These are phyloP conservation scores for Ambispora gerdemannii DNA, from an alignment of 192 early-diverging fungal genomes.

Conservation along the genomic window DNA sequence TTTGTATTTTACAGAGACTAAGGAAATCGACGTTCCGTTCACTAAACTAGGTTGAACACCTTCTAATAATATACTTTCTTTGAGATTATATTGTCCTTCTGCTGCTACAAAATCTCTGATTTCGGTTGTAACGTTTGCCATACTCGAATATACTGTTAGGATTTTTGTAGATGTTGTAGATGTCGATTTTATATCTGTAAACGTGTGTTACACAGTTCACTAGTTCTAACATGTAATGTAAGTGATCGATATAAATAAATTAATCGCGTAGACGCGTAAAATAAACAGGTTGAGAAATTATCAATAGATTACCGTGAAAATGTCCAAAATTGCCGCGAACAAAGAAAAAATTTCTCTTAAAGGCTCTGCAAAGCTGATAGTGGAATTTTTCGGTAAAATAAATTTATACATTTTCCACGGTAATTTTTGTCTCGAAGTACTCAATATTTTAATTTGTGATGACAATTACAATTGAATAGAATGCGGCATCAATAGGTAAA, in stretches of 20 bases:
- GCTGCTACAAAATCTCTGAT: slow-evolving; percentile 50
- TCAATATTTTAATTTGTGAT: slow-evolving; percentile 4
- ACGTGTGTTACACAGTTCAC: no score
- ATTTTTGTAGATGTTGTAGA: no score
- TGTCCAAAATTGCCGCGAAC: no score
- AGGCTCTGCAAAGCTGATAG: slow-evolving; percentile 79
- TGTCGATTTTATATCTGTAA: no score
- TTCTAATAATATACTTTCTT: slow-evolving; percentile 48
- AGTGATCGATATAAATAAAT: no score
- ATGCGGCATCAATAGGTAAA: slow-evolving; percentile 75
- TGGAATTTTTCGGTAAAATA: slow-evolving; percentile 82
- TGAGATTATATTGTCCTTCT: slow-evolving; percentile 50
- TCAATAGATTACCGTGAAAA: no score
- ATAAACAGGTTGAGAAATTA: no score
- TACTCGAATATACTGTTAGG: no score
- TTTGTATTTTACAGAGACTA: slow-evolving; percentile 59
- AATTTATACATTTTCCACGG: neutral
- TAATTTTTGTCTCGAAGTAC: neutral
- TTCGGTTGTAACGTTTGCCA: slow-evolving; percentile 19
- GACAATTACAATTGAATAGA: slow-evolving; percentile 37
- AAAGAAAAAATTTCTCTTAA: no score
- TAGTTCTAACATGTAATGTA: no score
- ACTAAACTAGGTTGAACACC: slow-evolving; percentile 44
- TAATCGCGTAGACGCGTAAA: no score
- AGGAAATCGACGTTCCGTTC: slow-evolving; percentile 48